These are phyloP conservation scores for Meyerozyma sp. DNA, from an alignment of 1,139 yeast genomes.

Conservation along the genomic window DNA sequence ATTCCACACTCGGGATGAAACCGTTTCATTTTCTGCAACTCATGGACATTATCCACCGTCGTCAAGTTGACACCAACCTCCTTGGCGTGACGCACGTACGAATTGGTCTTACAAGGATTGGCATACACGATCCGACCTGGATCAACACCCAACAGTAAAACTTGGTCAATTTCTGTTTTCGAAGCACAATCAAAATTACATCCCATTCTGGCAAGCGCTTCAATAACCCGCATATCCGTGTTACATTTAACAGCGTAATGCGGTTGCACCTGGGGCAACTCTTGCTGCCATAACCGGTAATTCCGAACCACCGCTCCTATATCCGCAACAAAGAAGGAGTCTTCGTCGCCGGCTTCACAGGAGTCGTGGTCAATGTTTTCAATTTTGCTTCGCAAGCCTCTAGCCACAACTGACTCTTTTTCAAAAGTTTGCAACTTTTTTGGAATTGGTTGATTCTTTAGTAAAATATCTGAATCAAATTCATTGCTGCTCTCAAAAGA, in stretches of 20 bases:
- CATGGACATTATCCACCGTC: slow-evolving; percentile 88
- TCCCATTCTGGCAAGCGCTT: slow-evolving; percentile 54
- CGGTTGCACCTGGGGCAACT: slow-evolving; percentile 74
- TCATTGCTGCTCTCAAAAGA: slow-evolving; percentile 10
- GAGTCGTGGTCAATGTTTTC: slow-evolving; percentile 47
- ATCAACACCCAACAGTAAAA: slow-evolving; percentile 57
- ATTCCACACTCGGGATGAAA: slow-evolving; percentile 67
- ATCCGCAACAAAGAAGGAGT: slow-evolving; percentile 87
- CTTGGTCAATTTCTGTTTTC: slow-evolving; percentile 69
- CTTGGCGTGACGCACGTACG: slow-evolving; percentile 71
- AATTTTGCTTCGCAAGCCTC: slow-evolving; percentile 41
- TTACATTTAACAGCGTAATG: slow-evolving; percentile 94
- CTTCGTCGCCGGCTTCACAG: slow-evolving; percentile 76
- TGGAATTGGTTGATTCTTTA: background rate
- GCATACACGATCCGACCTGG: slow-evolving; percentile 79
- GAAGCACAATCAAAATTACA: slow-evolving; percentile 94
- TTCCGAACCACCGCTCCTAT: slow-evolving; percentile 65
- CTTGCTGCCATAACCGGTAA: slow-evolving; percentile 52
- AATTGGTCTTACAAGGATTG: slow-evolving; percentile 86
- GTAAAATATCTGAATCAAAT: background rate
- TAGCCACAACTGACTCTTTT: slow-evolving; percentile 8
- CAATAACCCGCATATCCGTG: slow-evolving; percentile 60
- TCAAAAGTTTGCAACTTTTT: slow-evolving; percentile 8
- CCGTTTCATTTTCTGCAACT: slow-evolving; percentile 65
- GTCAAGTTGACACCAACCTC: slow-evolving; percentile 56